Percentiles rank a stretch among this genome's conserved stretches.
These are phyloP conservation scores for Candida patagonica DNA, from an alignment of 805 yeast genomes.

Conservation along the genomic window DNA sequence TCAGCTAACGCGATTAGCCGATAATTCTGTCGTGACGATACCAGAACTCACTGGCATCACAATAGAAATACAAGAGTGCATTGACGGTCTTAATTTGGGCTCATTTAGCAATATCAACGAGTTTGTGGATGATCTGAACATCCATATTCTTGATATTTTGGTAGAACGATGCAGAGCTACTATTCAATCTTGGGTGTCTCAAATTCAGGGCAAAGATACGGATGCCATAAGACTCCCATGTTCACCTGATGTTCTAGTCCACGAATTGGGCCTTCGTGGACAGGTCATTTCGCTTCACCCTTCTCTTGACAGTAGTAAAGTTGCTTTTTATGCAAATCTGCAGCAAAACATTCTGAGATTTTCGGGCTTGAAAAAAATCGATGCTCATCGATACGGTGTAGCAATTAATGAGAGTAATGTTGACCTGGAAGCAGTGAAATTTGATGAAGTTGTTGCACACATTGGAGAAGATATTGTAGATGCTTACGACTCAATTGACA, in stretches of 20 bases:
- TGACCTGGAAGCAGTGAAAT: constrained; percentile 2
- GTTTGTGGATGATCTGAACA: constrained; percentile 31
- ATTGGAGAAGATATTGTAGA: constrained; percentile 15
- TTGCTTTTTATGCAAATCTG: constrained; percentile 14
- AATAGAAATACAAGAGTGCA: constrained; percentile 27
- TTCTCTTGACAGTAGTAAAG: constrained; percentile 20
- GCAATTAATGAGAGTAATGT: constrained; percentile 2
- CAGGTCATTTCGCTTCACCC: constrained; percentile 24
- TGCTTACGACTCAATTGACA: constrained; percentile 29
- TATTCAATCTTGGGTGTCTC: constrained; percentile 20
- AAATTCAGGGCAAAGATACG: constrained; percentile 6
- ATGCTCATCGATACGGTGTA: constrained; percentile 12
- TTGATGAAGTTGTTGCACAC: constrained; percentile 9
- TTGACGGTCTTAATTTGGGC: constrained; percentile 31
- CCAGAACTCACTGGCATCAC: neutral
- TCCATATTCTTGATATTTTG: constrained; percentile 24
- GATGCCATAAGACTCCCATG: constrained; percentile 1
- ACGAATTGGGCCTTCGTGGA: constrained; percentile 23
- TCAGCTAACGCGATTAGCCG: neutral
- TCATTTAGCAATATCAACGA: constrained; percentile 29
- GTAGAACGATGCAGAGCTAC: constrained; percentile 21
- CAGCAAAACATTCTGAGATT: constrained; percentile 14
- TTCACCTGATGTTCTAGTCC: constrained; percentile 9
- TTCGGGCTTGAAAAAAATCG: constrained; percentile 11
- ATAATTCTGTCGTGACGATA: neutral